Evolutionary conservation across 2,329 filamentous ascomycete species (phyloP), one percentile per base, ranked within the genome.

Genomic region (Paracoccidioides lutzii): DNA sequence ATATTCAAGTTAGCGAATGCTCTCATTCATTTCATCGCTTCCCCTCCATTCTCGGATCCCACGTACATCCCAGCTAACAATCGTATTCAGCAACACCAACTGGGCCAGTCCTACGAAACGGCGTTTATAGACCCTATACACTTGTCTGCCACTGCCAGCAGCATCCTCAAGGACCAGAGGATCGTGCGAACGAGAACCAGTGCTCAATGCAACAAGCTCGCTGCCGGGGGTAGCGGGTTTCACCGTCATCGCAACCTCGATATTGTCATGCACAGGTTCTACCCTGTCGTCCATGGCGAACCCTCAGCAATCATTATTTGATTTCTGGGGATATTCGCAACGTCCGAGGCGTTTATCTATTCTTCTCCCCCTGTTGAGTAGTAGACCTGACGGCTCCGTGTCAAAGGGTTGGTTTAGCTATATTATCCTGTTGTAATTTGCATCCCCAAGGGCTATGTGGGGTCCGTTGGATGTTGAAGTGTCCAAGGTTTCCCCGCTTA

Each of bases 31-130:
- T 38, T 33, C 52, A 35, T 14, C 28, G 42, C 40, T 33, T 35
- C 57, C 50, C 40, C 54, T 8, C 46, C n/a, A 15, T 52, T 10
- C 46, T 33, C 32, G 7, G 5, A 22, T 38, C 42, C 12, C 42
- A 83, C 88, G 78, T 79, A 93, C 88, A 80, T 94, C 89, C 91
- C 91, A 97, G 66, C 88, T 94, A 44, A 95, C 85, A 58, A 97
- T 82, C 55, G 96, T 85, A 68, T 97, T 98, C 72, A 97, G 76
- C 64, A 97, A 72, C 5, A 90, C 85, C 66, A 97, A 73, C 71
- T 95, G 88, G 28, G 81, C 73, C 53, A 98, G 75, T 0, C 93
- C 93, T 68, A 95, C 87, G 83, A 89, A 98, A 46, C 93, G 81
- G 65, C 89, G 81, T 72, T 87, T 91, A 69, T 97, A 97, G 28